A percentile compares a stretch with the other conserved stretches of the same genome.
phyloP scores from a whole-genome alignment of 805 yeast genomes.

The Wickerhamiella allomyrinae region DNA sequence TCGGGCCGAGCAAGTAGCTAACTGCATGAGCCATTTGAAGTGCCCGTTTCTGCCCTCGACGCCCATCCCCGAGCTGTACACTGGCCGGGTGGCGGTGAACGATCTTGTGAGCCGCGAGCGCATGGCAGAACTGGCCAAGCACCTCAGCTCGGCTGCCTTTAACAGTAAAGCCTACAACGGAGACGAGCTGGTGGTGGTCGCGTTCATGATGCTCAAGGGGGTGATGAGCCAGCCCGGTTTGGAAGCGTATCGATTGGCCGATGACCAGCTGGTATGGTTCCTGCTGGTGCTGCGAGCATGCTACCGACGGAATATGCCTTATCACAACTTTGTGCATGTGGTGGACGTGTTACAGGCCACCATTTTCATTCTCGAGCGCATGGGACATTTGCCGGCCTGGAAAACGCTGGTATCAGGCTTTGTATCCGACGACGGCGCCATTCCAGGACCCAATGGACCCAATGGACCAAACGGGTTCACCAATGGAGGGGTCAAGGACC shows the following conservation, averaged over 20 bases:
- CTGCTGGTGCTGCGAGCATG: slow-evolving; percentile 58
- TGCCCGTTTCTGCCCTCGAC: not conserved
- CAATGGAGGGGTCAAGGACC: not conserved
- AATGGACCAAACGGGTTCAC: no score
- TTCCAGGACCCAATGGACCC: no score
- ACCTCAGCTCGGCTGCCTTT: slow-evolving; percentile 38
- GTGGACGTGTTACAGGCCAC: slow-evolving; percentile 90
- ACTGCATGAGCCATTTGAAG: not conserved
- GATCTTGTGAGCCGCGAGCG: slow-evolving; percentile 4
- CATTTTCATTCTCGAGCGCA: slow-evolving; percentile 38
- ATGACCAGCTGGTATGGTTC: slow-evolving; percentile 42
- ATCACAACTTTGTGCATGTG: slow-evolving; percentile 92
- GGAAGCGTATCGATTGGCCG: slow-evolving; percentile 16
- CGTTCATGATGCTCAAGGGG: slow-evolving; percentile 37
- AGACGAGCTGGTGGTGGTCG: slow-evolving; percentile 54
- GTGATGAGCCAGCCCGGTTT: slow-evolving; percentile 22
- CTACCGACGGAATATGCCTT: slow-evolving; percentile 74
- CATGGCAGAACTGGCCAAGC: not conserved
- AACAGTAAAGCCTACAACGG: slow-evolving; percentile 50
- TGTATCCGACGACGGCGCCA: no score
- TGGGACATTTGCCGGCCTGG: slow-evolving; percentile 4
- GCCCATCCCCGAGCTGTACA: not conserved
- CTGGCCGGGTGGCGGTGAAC: not conserved
- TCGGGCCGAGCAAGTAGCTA: not conserved
- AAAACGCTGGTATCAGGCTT: no score